Conservation (phyloP, 148 eudicot species). For the Talinum fruticosum region DNA sequence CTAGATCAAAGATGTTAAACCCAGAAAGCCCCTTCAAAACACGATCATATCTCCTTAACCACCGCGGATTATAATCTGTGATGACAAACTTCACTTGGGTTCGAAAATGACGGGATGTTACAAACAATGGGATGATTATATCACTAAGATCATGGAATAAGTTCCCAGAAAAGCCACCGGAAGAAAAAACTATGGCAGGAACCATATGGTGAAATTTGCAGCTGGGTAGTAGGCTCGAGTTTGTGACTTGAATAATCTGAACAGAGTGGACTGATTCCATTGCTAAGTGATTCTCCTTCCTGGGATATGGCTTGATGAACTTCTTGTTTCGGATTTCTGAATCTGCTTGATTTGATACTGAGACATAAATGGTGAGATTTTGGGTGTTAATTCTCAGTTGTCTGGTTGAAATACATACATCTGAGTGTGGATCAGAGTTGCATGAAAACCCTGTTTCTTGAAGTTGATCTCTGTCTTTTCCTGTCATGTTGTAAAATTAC, state of each 20-base stretch:
- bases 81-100: conserved; percentile 3
- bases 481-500: not conserved
- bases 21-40: not conserved
- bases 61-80: not conserved
- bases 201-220: not conserved
- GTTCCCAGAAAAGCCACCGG: conserved; percentile 7
- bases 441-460: conserved; percentile 2
- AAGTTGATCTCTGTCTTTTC: not conserved
- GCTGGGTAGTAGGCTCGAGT: not conserved
- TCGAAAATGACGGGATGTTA: conserved; percentile 9
- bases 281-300: not conserved
- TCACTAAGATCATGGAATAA: conserved; percentile 5
- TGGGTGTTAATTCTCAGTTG: conserved; percentile 1
- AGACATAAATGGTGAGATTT: not conserved
- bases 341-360: not conserved
- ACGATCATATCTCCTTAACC: not conserved
- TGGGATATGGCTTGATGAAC: not conserved
- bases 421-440: not conserved
- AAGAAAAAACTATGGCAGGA: conserved; percentile 13
- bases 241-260: not conserved
- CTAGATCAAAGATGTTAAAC: not conserved
- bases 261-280: not conserved
- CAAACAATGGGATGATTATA: conserved; percentile 6
- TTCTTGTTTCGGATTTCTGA: not conserved
- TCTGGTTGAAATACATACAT: conserved; percentile 5